Percentiles rank a stretch among this genome's conserved stretches.
Evolutionary conservation across 164 flowering plant species (phyloP).

Genomic region (Vitis cinerea): DNA sequence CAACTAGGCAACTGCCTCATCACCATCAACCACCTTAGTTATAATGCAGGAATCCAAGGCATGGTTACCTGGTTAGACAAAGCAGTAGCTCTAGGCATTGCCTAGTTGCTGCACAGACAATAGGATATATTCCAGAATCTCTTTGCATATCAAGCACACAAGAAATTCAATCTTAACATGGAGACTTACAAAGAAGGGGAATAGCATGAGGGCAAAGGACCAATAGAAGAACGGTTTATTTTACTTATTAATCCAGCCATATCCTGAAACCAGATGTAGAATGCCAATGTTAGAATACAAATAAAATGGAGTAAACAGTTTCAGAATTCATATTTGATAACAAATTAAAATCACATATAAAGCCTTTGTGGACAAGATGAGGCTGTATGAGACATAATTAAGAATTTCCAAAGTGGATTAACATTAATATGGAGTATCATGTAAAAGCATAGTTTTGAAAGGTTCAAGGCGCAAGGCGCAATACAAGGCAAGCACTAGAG

Average conservation of each 20-base stretch:
- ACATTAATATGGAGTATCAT: too few relatives aligned
- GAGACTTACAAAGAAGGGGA: constrained; percentile 87
- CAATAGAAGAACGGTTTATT: constrained; percentile 93
- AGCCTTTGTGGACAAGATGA: too few relatives aligned
- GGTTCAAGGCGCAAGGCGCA: too few relatives aligned
- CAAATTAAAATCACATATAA: too few relatives aligned
- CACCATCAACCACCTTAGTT: not conserved
- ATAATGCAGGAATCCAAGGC: not conserved
- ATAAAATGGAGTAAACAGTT: not conserved
- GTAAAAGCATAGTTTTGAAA: too few relatives aligned
- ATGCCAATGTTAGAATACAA: not conserved
- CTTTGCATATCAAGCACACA: not conserved
- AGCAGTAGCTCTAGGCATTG: constrained; percentile 3
- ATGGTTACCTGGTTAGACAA: not conserved
- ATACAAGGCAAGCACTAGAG: too few relatives aligned
- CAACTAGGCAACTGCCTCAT: not conserved
- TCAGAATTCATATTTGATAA: not conserved
- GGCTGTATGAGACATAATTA: too few relatives aligned
- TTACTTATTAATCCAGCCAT: constrained; percentile 98
- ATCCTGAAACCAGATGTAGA: constrained; percentile 59
- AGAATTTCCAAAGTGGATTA: too few relatives aligned
- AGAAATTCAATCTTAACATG: not conserved
- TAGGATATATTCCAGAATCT: not conserved
- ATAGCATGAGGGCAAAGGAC: constrained; percentile 91
- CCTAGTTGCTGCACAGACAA: not conserved